Evolutionary conservation across 1,139 yeast genomes (phyloP), one percentile per base, ranked within the genome.

Genomic region (Torulaspora globosa): DNA sequence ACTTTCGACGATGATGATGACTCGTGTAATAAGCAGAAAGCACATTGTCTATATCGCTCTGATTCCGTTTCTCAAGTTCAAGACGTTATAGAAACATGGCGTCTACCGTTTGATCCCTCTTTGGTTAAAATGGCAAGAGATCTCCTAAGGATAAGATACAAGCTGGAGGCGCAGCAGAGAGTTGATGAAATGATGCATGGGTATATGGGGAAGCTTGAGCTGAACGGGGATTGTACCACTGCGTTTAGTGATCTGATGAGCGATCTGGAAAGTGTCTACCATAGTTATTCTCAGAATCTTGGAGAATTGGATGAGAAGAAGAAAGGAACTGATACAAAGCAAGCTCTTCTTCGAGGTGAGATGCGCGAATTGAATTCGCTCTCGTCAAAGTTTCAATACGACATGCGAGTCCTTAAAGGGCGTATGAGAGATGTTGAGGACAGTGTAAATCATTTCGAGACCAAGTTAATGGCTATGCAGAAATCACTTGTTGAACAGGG

Each of bases 351-450:
- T 38, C 68, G 73, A 41, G 69, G 67, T 38, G 83, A 79, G 52
- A 69, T 84, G 51, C 70, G 71, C 32, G 90, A 84, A 48, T 73
- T 88, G 37, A 80, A 80, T 30, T 79, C 86, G 1, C 71, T 84
- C 35, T 79, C 85, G 28, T 92, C 95, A 19, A 73, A 95, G 52
- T 70, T 92, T 48, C 77, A 81, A 46, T 92, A 90, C 63, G 96
- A 92, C 60, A 74, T 88, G 21, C 70, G 95, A 47, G 74, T 87
- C 42, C 73, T 92, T 18, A 76, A 76, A 34, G 80, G 82, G 45
- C 79, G 92, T 56, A 76, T 90, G 46, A 78, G 81, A 46, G 97
- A 92, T 60, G 82, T 89, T 21, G 95, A 87, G 54, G 88, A 84
- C 33, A 78, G 83, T 47, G 74, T 84, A 51, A 74, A 78, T 44